Percentiles rank a stretch among this genome's conserved stretches.
Conservation (phyloP, 2,329 filamentous ascomycete species). For the Talaromyces amestolkiae region DNA sequence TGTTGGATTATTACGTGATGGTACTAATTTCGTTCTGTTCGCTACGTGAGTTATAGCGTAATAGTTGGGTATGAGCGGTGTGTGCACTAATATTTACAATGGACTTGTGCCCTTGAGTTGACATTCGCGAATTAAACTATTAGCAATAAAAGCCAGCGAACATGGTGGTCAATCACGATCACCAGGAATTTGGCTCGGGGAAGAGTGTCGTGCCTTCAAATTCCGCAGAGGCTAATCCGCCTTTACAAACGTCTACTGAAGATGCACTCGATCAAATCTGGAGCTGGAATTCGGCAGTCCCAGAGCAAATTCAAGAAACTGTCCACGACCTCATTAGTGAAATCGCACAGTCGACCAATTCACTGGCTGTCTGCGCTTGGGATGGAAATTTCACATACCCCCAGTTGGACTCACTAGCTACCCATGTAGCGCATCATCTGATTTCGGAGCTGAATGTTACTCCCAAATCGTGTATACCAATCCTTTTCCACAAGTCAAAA, state of each 20-base stretch:
- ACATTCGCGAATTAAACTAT: neutral
- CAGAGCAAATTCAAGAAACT: neutral
- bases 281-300: slow-evolving; percentile 5
- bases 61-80: neutral
- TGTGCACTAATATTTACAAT: neutral
- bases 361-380: slow-evolving; percentile 20
- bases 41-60: neutral
- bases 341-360: neutral
- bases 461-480: neutral
- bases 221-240: neutral
- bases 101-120: neutral
- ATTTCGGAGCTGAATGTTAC: neutral
- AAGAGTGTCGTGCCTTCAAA: neutral
- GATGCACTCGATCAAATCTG: slow-evolving; percentile 11
- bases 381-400: slow-evolving; percentile 19
- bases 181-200: neutral
- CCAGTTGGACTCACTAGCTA: slow-evolving; percentile 6
- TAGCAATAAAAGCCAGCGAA: neutral
- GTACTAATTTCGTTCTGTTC: neutral
- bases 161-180: slow-evolving; percentile 7
- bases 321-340: slow-evolving; percentile 14
- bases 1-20: neutral
- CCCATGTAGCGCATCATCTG: neutral
- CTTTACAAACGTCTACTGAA: neutral
- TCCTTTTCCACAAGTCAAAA: slow-evolving; percentile 12